These are phyloP conservation scores for Rhododendron ovatum DNA, from an alignment of 148 eudicot species.

Conservation along the genomic window DNA sequence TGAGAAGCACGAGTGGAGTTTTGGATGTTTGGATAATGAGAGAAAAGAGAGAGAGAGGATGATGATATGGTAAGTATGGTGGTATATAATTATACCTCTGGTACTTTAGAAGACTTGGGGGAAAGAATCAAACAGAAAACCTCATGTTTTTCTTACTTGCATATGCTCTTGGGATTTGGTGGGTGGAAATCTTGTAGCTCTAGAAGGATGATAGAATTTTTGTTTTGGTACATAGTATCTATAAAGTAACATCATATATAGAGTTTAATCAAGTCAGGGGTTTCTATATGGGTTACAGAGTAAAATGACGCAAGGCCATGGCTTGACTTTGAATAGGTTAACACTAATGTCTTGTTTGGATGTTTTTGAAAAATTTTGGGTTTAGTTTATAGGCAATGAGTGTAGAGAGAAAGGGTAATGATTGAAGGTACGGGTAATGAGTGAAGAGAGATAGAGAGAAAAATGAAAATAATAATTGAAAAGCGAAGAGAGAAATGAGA, in stretches of 20 bases:
- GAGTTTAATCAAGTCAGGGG: neutral
- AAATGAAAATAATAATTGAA: too few species aligned
- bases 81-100: neutral
- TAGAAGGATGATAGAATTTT: neutral
- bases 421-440: too few species aligned
- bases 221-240: neutral
- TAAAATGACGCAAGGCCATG: neutral
- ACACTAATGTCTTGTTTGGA: neutral
- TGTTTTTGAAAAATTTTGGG: too few species aligned
- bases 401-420: too few species aligned
- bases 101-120: neutral
- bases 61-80: neutral
- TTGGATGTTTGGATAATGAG: neutral
- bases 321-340: constrained; percentile 13
- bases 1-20: neutral
- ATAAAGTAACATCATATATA: neutral
- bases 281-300: neutral
- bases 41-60: neutral
- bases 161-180: neutral
- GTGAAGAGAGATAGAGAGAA: too few species aligned
- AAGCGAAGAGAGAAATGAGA: too few species aligned
- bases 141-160: neutral
- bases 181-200: neutral
- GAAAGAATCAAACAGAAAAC: neutral
- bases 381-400: too few species aligned